Conservation (phyloP, 345 rosid genomes). For the Syzygium aromaticum region DNA sequence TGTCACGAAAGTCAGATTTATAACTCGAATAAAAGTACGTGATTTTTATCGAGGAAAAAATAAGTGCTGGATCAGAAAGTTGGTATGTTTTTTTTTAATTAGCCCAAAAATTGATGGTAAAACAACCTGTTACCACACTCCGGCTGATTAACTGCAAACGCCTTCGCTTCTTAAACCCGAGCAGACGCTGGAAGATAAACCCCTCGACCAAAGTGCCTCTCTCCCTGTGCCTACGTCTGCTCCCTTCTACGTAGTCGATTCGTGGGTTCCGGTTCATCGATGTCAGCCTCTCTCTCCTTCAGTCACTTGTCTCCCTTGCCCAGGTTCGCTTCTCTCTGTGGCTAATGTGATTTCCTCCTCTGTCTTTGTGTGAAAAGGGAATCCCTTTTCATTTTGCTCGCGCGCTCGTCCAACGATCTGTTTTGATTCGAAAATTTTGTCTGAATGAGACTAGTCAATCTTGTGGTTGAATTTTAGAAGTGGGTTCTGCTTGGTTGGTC, state of each 20-base stretch:
- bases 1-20: no score
- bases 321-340: constrained; percentile 40
- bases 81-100: no score
- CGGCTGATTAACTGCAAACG: neutral
- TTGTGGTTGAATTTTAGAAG: neutral
- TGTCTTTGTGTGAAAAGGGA: neutral
- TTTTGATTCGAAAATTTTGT: neutral
- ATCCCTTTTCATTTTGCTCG: neutral
- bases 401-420: neutral
- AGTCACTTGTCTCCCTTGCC: constrained; percentile 42
- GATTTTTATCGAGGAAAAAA: no score
- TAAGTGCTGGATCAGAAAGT: no score
- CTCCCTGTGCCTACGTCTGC: neutral
- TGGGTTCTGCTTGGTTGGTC: neutral
- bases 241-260: neutral
- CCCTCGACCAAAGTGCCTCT: neutral
- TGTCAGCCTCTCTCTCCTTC: constrained; percentile 46
- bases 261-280: neutral
- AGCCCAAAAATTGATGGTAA: neutral
- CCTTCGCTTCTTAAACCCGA: neutral
- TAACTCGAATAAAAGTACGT: no score
- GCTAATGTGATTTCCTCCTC: neutral
- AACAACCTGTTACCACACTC: no score
- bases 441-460: neutral
- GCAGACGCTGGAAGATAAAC: neutral